Evolutionary conservation across 73 alveolate genomes (phyloP), one percentile per base, ranked within the genome.

Genomic region (Symbiodinium natans): DNA sequence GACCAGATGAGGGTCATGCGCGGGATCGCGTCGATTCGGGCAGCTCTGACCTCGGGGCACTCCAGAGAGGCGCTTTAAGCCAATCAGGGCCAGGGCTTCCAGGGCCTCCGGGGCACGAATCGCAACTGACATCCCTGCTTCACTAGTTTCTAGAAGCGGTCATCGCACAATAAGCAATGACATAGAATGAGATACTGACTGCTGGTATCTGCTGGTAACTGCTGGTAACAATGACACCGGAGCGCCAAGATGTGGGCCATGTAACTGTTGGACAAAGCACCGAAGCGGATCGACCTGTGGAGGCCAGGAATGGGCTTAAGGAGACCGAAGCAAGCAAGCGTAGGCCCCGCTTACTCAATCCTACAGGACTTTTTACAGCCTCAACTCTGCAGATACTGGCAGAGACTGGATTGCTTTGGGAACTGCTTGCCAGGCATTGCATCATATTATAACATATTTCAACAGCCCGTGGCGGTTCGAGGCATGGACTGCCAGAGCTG

Each of bases 1-100:
- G 94, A 87, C 94, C 94, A 87, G 33, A 87, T 87, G 71, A 87
- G 74, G 43, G 94, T 87, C 94, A 87, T 87, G 68, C 94, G 71
- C 74, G 94, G 94, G 42, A 87, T 87, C 94, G 74, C 38, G 40
- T 87, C 94, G 63, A 87, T 73, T 41, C 56, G 83, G 29, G 94
- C 94, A 9, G 94, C 94, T 73, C 85, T 56, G 71, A 87, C 94
- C 94, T 87, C 27, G 41, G 68, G 80, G 71, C 17, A 52, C 71
- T 29, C n/a, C n/a, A 29, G 23, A 52, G 71, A 52, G 71, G 71
- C n/a, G n/a, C n/a, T n/a, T n/a, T n/a, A n/a, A n/a, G n/a, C n/a
- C n/a, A n/a, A n/a, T n/a, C n/a, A 52, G 23, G 71, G 71, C 71
- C 2, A 46, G 25, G 59, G 59, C 59, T 5, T 5, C 71, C 23